Evolutionary conservation across 139 green algal genomes (phyloP).

Genomic region (Auxenochlorella pyrenoidosa): DNA sequence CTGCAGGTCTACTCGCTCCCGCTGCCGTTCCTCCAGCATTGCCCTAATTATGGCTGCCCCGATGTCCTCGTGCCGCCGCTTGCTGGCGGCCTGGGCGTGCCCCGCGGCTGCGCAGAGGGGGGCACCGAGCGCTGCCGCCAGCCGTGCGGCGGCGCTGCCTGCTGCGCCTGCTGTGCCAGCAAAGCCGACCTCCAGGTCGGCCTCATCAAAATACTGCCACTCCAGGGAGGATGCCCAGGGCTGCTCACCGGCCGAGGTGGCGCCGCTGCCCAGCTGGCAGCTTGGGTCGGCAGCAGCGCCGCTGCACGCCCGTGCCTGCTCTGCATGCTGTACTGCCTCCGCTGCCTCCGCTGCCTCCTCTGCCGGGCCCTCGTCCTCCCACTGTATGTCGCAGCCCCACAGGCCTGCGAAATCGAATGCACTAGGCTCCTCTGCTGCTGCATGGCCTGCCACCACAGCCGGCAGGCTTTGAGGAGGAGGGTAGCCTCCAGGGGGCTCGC

Average conservation of each 20-base stretch:
- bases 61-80: conserved; percentile 26
- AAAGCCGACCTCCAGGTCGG: neutral
- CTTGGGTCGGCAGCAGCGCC: neutral
- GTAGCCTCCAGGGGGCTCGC: too few species aligned
- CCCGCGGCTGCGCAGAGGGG: neutral
- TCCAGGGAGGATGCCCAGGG: neutral
- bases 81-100: neutral
- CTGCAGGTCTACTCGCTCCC: conserved; percentile 46
- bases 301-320: neutral
- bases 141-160: neutral
- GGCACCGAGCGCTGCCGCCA: neutral
- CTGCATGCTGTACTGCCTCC: neutral
- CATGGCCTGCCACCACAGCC: neutral
- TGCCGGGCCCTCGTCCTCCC: neutral
- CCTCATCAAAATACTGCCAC: conserved; percentile 20
- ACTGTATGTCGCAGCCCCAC: conserved; percentile 17
- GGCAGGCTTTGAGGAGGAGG: neutral
- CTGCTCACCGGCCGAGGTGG: too few species aligned
- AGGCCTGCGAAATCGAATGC: neutral
- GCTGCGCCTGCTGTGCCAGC: neutral
- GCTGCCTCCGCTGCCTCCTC: neutral
- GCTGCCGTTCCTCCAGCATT: conserved; percentile 45
- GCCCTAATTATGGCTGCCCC: conserved; percentile 1
- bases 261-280: too few species aligned
- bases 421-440: neutral